Evolutionary conservation across 139 green algal species (phyloP), one percentile per base, ranked within the genome.

Genomic region (Asterochloris erici): DNA sequence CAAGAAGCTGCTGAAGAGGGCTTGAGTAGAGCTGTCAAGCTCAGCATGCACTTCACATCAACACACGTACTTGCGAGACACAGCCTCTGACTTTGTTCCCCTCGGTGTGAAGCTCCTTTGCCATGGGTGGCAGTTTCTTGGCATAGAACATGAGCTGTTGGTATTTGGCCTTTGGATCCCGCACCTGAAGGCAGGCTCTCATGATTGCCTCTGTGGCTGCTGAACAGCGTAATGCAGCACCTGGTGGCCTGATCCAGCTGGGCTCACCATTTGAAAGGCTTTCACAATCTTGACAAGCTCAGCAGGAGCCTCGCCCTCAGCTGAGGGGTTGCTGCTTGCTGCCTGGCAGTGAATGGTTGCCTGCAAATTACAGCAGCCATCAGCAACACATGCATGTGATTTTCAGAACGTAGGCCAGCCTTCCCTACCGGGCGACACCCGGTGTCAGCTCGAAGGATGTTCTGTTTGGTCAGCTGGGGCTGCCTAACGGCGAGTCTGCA

Each of bases 91-190:
- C 96, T 83, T 98, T 98, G 92, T 99, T 98, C 54, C 94, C 91
- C 4, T 91, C 86, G 0, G 84, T 91, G 82, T 97, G 94, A 16
- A 91, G 71, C 69, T 92, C 90, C 15, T 60, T 81, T 11, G 92
- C 81, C 78, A 98, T 78, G 11, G 85, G 77, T 26, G 91, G 85
- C 83, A 99, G 89, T 90, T 99, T 99, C 26, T 93, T 92, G 14
- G 95, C 97, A 83, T 94, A 98, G 83, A 95, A 98, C 28, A 99
- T 90, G 27, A 99, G 91, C 91, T 99, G 97, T 89, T 99, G 98
- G 90, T 99, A 99, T 38, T 85, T 84, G n/a, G 83, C 27, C 88
- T 94, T 97, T 16, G 92, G 89, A 81, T 97, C 93, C 14, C 92
- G 93, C 23, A 95, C 90, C 86, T 91, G 76, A 29, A 19, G 29